Base-by-base conservation (phyloP, 495 filamentous ascomycete species). In the Penicillium coffeae region DNA sequence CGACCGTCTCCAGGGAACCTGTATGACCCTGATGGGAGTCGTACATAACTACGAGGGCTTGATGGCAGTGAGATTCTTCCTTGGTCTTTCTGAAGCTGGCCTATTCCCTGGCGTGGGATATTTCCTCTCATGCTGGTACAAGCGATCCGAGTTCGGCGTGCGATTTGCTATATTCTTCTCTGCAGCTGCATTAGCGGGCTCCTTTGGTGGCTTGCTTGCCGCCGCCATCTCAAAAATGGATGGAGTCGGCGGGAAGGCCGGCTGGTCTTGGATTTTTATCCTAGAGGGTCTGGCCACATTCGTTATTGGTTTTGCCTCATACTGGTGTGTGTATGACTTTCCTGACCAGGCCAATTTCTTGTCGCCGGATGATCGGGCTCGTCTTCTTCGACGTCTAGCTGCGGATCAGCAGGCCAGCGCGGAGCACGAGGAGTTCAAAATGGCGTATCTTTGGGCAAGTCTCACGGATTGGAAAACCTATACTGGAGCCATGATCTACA, bases 391-490 rank as follows among this genome's bases (percentile, higher is more conserved):
- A 12, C 77, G 92, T 1, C 73, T 97, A 40, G 83, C 80, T 22
- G 60, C 72, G 13, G 92, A 97, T 61, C 70, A 88, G 55, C 92
- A 96, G 63, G 76, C 79, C 2, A 86, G 82, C 27, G 88, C 87
- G 8, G 80, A 85, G 51, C 86, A 90, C 52, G 91, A 95, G 63
- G 69, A 85, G 21, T 94, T 90, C 71, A 80, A 84, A 55, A 84
- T 81, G 73, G 57, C 62, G 2, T 92, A 92, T 53, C 75, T 96
- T 51, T 92, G 83, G 79, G 77, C 77, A 1, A 81, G 84, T 33
- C 52, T 95, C 12, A 82, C 77, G 51, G 91, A 96, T 59, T 95
- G 88, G 85, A 95, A 96, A 71, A 95, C 87, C 52, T 95, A 80
- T 72, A 59, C 79, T 0, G 87, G 82, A 3, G 86, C 86, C 62